Base-by-base conservation (phyloP, 768 basidiomycete genomes). In the Auricularia heimuer region DNA sequence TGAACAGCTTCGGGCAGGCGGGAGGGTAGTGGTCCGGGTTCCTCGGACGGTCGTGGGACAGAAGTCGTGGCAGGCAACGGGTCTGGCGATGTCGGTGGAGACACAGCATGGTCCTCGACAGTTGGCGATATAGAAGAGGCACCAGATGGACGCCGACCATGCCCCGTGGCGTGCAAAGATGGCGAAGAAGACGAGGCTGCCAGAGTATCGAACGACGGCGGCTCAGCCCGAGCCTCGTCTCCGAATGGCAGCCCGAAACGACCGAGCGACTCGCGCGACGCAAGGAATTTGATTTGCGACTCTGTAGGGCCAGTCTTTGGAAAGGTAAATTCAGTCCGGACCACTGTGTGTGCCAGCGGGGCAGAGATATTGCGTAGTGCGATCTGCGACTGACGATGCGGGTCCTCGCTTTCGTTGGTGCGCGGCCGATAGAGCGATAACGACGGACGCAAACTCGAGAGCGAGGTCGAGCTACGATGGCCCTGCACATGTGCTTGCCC, bases 201-300 rank as follows among this genome's bases (percentile, higher is more conserved):
- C 12, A 36, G 11, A 35, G 16, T 18, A 4, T 63, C 47, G 63
- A 63, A 45, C 24, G 82, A 82, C 37, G 81, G 79, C 7, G 82
- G 83, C 70, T 78, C 89, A 37, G 86, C 85, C 35, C 88, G 78
- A 3, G 89, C 90, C 70, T 87, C 90, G 11, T 82, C 74, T 0
- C 90, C 90, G 69, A 89, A 92, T 24, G 91, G 91, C 64, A 88
- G 76, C 1, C 88, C 89, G 69, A 91, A 93, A 65, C 82, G 78
- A 44, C 81, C 83, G 65, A 92, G 78, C 3, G 80, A 79, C 69
- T 90, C 88, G 56, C 86, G 75, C 1, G 83, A 85, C 54, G 86
- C 84, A 64, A 93, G 87, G 64, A 90, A 76, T 71, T 81, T 86
- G 65, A 93, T 74, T 64, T 83, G 82, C 0, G 86, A 80, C 6